Evolutionary conservation across 2,329 filamentous ascomycete genomes (phyloP), one percentile per base, ranked within the genome.

Genomic region (Alternaria arborescens): DNA sequence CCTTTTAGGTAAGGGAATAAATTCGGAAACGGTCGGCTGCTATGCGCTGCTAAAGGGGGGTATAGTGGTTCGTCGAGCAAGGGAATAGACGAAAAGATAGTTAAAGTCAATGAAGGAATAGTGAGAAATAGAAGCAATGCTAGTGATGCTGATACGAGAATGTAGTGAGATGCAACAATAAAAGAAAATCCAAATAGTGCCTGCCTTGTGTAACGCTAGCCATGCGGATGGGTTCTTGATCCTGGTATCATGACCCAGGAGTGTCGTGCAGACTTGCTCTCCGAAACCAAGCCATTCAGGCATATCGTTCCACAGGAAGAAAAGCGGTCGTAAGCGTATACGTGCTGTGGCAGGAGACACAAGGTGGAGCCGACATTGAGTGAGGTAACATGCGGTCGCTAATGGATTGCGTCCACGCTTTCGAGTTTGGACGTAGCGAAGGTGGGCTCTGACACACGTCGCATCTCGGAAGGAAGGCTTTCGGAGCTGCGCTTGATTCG

Each of bases 401-500:
- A 76, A 61, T 76, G 73, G 42, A 74, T 60, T 42, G 66, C 59
- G 46, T 77, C 73, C 42, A 76, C 60, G 54, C 62, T 71, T 65
- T 77, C 74, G 30, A 74, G 58, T 64, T 77, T 77, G 43, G 66
- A 58, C 32, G 70, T 60, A 2, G 54, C 64, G 56, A 76, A 77
- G 44, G 73, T 72, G 38, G 74, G 70, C 53, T 79, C 77, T 53
- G 74, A 77, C 32, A 71, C 71, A 51, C 75, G 77, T 62, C 77
- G 77, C 60, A 78, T 71, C 22, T 65, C 69, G 30, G 69, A 72
- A 16, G 70, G 61, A 30, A 78, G 62, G 65, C 68, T 75, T 55
- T 77, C 75, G 24, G 71, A 71, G 58, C 72, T 77, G 67, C 88
- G 86, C 47, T 91, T 87, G 36, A 96, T 82, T 61, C 91, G 88